These are phyloP conservation scores for Hypholoma sublateritium DNA, from an alignment of 768 basidiomycete genomes.

Conservation along the genomic window DNA sequence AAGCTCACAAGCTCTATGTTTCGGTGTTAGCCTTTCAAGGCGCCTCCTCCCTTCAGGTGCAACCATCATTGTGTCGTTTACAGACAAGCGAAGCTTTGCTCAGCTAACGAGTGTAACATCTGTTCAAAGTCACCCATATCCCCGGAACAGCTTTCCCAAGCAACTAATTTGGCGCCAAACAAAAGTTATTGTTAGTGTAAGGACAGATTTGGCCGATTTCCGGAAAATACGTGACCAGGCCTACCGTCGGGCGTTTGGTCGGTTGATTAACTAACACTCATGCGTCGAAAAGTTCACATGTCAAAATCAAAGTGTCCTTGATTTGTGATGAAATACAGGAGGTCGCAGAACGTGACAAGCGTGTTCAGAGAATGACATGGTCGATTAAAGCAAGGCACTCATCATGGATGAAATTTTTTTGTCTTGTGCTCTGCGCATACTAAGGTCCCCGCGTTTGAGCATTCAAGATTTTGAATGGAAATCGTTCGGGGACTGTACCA, in stretches of 20 bases:
- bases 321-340: not conserved
- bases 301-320: not conserved
- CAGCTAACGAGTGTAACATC: slow-evolving; percentile 16
- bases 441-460: not conserved
- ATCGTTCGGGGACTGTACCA: too few species aligned
- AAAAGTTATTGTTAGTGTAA: slow-evolving; percentile 4
- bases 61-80: slow-evolving; percentile 22
- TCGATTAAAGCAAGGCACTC: not conserved
- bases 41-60: slow-evolving; percentile 17
- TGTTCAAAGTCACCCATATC: slow-evolving; percentile 20
- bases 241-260: slow-evolving; percentile 2
- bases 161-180: slow-evolving; percentile 7
- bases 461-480: not conserved
- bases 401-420: not conserved
- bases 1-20: slow-evolving; percentile 23
- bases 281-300: slow-evolving; percentile 1
- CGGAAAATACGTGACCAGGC: slow-evolving; percentile 14
- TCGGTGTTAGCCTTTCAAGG: slow-evolving; percentile 17
- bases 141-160: slow-evolving; percentile 19
- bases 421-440: not conserved
- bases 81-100: slow-evolving; percentile 15
- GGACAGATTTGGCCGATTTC: slow-evolving; percentile 13
- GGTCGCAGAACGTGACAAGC: not conserved
- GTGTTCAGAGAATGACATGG: not conserved
- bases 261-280: not conserved